Evolutionary conservation across 441 rosid species (phyloP).

Genomic region (Macaranga tanarius): DNA sequence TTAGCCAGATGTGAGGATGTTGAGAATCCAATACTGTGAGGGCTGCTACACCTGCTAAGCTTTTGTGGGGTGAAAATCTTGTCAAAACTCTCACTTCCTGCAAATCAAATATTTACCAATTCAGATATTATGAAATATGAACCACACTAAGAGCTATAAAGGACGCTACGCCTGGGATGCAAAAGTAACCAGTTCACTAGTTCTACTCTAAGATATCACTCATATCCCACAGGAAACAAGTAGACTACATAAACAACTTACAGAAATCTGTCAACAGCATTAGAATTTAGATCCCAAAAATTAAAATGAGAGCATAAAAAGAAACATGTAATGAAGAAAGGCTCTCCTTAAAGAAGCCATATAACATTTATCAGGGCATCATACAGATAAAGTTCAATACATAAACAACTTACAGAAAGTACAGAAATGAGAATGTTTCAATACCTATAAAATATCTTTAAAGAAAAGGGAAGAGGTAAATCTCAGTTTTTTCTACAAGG

Average conservation of each 20-base stretch:
- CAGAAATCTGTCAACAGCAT: background rate
- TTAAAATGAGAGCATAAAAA: too few relatives aligned
- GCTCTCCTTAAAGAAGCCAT: too few relatives aligned
- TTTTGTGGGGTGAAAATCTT: slow-evolving; percentile 61
- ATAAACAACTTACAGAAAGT: too few relatives aligned
- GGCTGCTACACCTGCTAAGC: slow-evolving; percentile 44
- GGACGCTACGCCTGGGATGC: background rate
- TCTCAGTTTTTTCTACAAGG: background rate
- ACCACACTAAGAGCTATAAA: background rate
- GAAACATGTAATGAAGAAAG: too few relatives aligned
- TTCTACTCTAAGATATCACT: background rate
- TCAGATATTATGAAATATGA: background rate
- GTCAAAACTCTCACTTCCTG: slow-evolving; percentile 86
- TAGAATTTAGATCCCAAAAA: background rate
- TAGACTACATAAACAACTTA: too few relatives aligned
- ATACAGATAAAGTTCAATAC: too few relatives aligned
- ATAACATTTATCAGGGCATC: background rate
- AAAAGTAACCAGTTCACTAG: background rate
- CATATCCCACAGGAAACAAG: background rate
- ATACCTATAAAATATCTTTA: too few relatives aligned
- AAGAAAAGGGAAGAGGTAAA: too few relatives aligned
- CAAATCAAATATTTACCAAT: slow-evolving; percentile 23
- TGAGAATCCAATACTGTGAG: slow-evolving; percentile 37
- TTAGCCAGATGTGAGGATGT: slow-evolving; percentile 30
- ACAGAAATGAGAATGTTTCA: too few relatives aligned